phyloP scores from a whole-genome alignment of 1,139 yeast genomes.

The Candida freyschussii region DNA sequence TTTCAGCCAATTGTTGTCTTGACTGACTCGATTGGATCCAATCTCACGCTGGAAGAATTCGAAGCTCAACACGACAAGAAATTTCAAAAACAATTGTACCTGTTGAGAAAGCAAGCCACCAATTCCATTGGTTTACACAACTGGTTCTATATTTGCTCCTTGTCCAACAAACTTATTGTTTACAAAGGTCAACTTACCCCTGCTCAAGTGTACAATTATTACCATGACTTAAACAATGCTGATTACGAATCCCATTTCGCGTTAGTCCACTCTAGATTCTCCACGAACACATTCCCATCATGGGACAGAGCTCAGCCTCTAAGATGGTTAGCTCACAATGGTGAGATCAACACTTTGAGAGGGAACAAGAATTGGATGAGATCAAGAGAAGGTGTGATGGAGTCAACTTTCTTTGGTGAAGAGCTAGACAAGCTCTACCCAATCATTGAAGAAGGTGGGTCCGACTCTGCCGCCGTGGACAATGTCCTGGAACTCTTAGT shows the following conservation, averaged over 20 bases:
- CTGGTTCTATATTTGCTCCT: conserved; percentile 96
- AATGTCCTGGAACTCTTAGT: conserved; percentile 90
- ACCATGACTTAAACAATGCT: conserved; percentile 86
- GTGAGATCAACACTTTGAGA: conserved; percentile 94
- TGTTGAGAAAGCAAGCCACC: conserved; percentile 83
- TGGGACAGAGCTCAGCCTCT: conserved; percentile 99
- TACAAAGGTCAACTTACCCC: conserved; percentile 98
- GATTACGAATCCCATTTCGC: conserved; percentile 96
- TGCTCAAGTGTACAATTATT: conserved; percentile 89
- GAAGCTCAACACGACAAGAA: conserved; percentile 52
- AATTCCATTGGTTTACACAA: conserved; percentile 90
- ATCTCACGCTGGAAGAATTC: conserved; percentile 45
- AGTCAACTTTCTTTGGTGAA: conserved; percentile 80
- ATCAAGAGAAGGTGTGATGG: conserved; percentile 97
- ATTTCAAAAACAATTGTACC: conserved; percentile 80
- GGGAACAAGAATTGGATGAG: conserved; percentile 99
- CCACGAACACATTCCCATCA: conserved; percentile 97
- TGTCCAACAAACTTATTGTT: conserved; percentile 83
- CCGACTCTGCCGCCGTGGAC: conserved; percentile 98
- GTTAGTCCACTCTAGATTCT: conserved; percentile 93
- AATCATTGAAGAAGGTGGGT: conserved; percentile 96
- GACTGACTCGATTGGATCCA: conserved; percentile 46
- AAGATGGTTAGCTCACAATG: conserved; percentile 97
- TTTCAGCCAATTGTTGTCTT: conserved; percentile 85
- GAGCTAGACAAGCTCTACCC: conserved; percentile 90